Percentiles rank a stretch among this genome's conserved stretches.
Conservation (phyloP, 306 rosid genomes). For the Quillaja saponaria region DNA sequence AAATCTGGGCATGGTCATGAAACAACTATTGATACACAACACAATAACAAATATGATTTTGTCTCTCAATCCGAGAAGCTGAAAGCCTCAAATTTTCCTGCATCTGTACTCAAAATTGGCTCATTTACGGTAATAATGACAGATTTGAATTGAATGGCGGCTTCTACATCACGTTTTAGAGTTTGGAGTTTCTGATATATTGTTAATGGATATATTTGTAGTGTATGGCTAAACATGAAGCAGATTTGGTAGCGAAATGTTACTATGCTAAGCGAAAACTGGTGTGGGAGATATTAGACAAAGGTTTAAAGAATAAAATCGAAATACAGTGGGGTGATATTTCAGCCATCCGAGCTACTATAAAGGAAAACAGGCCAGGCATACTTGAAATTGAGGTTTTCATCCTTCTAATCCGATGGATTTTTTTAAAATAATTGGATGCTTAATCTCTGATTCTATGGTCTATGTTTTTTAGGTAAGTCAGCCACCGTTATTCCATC, state of each 20-base stretch:
- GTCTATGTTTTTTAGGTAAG: constrained; percentile 20
- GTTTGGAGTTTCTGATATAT: too few relatives aligned
- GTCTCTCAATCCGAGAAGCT: too few relatives aligned
- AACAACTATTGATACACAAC: neutral
- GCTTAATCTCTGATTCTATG: too few relatives aligned
- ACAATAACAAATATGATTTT: too few relatives aligned
- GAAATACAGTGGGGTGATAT: constrained; percentile 51
- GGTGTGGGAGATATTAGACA: constrained; percentile 61
- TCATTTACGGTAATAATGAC: constrained; percentile 36
- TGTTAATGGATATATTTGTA: too few relatives aligned
- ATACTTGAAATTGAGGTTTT: constrained; percentile 48
- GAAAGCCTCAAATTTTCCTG: constrained; percentile 44
- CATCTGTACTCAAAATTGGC: constrained; percentile 41
- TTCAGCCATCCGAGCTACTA: constrained; percentile 39
- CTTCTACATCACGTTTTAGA: neutral
- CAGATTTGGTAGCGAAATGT: constrained; percentile 56
- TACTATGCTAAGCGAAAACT: constrained; percentile 51
- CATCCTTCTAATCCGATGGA: neutral
- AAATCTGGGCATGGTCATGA: neutral
- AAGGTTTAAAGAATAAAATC: constrained; percentile 51
- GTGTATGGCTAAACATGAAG: constrained; percentile 32
- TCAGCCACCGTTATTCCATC: constrained; percentile 31
- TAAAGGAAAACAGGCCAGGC: constrained; percentile 37
- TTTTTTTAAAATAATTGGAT: neutral
- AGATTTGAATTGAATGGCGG: neutral